phyloP scores from a whole-genome alignment of 208 protist species.

The Trypanosoma platydactyli region DNA sequence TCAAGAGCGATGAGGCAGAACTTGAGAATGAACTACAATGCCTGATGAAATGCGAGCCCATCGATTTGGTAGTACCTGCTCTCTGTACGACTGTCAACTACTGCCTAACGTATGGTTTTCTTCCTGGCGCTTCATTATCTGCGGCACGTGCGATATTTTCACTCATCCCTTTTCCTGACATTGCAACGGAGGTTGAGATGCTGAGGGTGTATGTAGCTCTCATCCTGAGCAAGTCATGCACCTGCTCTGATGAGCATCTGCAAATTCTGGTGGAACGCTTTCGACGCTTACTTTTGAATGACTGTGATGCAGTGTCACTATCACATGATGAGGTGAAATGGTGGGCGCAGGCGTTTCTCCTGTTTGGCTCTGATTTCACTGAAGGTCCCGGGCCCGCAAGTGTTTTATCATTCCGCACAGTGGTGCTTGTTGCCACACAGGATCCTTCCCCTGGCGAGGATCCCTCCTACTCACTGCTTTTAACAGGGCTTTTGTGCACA shows the following conservation, averaged over 20 bases:
- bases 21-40: constrained; percentile 21
- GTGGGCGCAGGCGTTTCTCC: constrained; percentile 30
- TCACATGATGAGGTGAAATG: constrained; percentile 25
- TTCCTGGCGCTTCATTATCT: constrained; percentile 16
- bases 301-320: constrained; percentile 9
- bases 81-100: constrained; percentile 32
- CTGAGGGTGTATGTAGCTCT: constrained; percentile 27
- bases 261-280: constrained; percentile 10
- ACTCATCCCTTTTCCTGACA: not conserved
- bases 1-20: constrained; percentile 19
- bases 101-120: constrained; percentile 13
- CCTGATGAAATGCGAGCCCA: constrained; percentile 22
- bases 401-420: constrained; percentile 21
- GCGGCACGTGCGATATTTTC: constrained; percentile 22
- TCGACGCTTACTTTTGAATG: constrained; percentile 10
- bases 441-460: constrained; percentile 12
- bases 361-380: constrained; percentile 29
- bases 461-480: not conserved
- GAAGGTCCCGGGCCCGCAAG: constrained; percentile 18
- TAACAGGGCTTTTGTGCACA: constrained; percentile 18
- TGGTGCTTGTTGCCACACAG: constrained; percentile 8
- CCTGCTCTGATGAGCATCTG: constrained; percentile 22
- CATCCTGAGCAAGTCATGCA: constrained; percentile 14
- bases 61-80: constrained; percentile 23
- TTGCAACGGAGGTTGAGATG: constrained; percentile 20